Base-by-base conservation (phyloP, 352 stramenopile species). In the Globisporangium lucens region DNA sequence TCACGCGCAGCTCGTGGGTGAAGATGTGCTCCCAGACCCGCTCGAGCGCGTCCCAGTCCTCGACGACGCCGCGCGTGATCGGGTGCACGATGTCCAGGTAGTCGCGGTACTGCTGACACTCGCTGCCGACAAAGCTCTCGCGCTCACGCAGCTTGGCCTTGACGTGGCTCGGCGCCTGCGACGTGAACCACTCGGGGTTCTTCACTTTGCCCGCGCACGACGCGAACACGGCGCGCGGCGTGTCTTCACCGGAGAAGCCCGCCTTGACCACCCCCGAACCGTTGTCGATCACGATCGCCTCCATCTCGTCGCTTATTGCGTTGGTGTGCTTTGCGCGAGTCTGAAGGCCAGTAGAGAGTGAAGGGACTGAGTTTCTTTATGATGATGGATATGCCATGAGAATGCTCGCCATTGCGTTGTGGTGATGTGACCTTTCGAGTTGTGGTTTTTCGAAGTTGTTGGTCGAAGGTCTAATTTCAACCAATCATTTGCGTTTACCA, bases 211-310 rank as follows among this genome's bases (percentile, higher is more conserved):
- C 86, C 0, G 85, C 79, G 57, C 80, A 89, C 9, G 79, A 77
- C 1, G 80, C 70, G 67, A 97, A 93, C n/a, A 90, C 77, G 15
- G 83, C 71, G 7, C 86, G 83, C 0, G 91, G 91, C 35, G 77
- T 78, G 63, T 97, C 91, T 75, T 97, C 91, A 29, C 90, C 87
- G 0, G 84, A 80, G 73, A 92, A 96, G 0, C 90, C 90, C 7
- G 81, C 85, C 70, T 97, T 97, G 27, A 93, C 63, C 22, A 76
- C 77, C 9, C 86, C 86, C 22, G 88, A 96, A 49, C 90, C 90
- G 53, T 94, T 93, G 77, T 97, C 90, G 46, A 97, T 66, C 72
- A 97, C 88, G 66, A 97, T 83, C 35, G 85, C 87, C 30, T 92
- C 83, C 74, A 85, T 85, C 13, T 77, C 69, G 64, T 59, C 33